phyloP scores from a whole-genome alignment of 2,329 filamentous ascomycete species.

The Rutstroemia sp. region DNA sequence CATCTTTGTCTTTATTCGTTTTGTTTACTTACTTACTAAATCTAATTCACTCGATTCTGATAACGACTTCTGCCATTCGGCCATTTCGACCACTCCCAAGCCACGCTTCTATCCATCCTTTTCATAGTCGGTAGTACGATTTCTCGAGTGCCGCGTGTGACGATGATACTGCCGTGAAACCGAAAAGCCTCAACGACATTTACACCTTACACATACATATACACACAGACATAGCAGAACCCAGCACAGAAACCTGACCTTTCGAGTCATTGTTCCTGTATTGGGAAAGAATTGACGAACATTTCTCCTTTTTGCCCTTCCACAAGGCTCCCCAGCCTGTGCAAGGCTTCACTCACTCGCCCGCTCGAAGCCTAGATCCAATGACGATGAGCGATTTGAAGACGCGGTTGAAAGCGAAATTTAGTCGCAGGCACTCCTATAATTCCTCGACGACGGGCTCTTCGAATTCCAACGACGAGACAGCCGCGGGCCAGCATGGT shows the following conservation, averaged over 20 bases:
- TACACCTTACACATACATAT: background rate
- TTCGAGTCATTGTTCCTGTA: background rate
- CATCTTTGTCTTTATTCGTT: too few relatives aligned
- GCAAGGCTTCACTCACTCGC: background rate
- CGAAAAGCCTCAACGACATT: background rate
- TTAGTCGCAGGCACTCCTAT: slow-evolving; percentile 7
- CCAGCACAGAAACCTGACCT: background rate
- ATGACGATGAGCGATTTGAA: slow-evolving; percentile 10
- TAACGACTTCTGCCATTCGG: background rate
- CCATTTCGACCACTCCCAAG: too few relatives aligned
- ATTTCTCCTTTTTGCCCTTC: background rate
- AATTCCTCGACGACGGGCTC: background rate
- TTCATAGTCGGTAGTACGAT: too few relatives aligned
- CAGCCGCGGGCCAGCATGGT: background rate
- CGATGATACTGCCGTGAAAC: background rate
- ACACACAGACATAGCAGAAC: background rate
- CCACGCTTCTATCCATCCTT: too few relatives aligned
- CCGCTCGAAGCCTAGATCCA: background rate
- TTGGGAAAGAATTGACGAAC: too few relatives aligned
- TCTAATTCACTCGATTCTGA: too few relatives aligned
- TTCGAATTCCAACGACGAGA: background rate
- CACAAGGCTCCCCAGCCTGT: background rate
- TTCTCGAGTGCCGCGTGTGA: slow-evolving; percentile 1
- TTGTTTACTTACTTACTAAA: too few relatives aligned
- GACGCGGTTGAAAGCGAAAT: slow-evolving; percentile 8